Base-by-base conservation (phyloP, 2,329 filamentous ascomycete species). In the Anthostomella pinea region DNA sequence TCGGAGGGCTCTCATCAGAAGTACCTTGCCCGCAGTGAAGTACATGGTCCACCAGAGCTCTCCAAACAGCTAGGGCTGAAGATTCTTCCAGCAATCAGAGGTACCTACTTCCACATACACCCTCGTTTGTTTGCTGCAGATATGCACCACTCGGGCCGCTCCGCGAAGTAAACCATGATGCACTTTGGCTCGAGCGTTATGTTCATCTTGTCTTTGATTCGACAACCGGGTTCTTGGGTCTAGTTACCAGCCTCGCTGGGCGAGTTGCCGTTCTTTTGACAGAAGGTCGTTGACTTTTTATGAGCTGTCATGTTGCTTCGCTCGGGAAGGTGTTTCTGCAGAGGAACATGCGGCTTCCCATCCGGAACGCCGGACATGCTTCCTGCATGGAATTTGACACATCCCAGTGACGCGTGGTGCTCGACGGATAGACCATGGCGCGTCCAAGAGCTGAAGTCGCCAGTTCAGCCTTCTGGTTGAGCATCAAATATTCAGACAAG, bases 341-440 rank as follows among this genome's bases (percentile, higher is more conserved):
- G 40, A 38, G 43, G 34, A 43, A 35, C 31, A 26, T 13, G 31
- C 40, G 35, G 38, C 23, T 38, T 29, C 15, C 17, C 25, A 27
- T 10, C 15, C 17, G 6, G 13, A 15, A 15, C 25, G 8, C 25
- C 8, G 25, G 25, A 27, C 15, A 13, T 16, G 9, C 11, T 15
- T 13, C 25, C 25, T 13, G 13, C 13, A 6, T 8, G 25, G 7
- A 27, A 27, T 27, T 8, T 27, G 25, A 27, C 25, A 15, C 17
- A 27, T 27, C 17, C 25, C 25, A 7, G 13, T 7, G 25, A 27
- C 13, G 9, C 3, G 11, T n/a, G n/a, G n/a, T n/a, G n/a, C n/a
- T n/a, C n/a, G n/a, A n/a, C n/a, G n/a, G n/a, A n/a, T n/a, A n/a
- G n/a, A n/a, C n/a, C n/a, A n/a, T n/a, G n/a, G n/a, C n/a, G n/a